Conservation (phyloP, 345 rosid species). For the Dimocarpus longan region DNA sequence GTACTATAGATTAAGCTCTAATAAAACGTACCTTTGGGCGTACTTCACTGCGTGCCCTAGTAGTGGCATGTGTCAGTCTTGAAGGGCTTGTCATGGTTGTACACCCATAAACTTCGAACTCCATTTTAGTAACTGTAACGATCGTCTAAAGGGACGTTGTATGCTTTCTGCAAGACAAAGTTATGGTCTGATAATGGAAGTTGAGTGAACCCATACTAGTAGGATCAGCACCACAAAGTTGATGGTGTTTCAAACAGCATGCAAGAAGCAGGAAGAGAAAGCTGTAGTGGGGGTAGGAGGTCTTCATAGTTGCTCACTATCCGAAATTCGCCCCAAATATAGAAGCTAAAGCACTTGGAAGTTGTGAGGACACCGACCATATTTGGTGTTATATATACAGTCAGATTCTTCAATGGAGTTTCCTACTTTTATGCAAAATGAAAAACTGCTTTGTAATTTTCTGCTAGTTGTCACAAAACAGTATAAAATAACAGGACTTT, state of each 20-base stretch:
- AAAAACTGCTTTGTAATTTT: no score
- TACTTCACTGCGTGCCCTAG: conserved; percentile 38
- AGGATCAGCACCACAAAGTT: conserved; percentile 28
- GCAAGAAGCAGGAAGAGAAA: not conserved
- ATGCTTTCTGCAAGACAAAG: conserved; percentile 40
- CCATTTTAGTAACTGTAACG: conserved; percentile 37
- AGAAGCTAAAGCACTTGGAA: not conserved
- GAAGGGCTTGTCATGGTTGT: conserved; percentile 43
- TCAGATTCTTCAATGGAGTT: not conserved
- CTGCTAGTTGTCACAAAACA: not conserved
- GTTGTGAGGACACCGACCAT: not conserved
- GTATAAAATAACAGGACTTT: not conserved
- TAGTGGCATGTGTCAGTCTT: conserved; percentile 17
- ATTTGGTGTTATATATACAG: not conserved
- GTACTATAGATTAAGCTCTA: no score
- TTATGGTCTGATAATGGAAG: conserved; percentile 29
- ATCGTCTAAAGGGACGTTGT: conserved; percentile 24
- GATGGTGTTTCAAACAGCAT: not conserved
- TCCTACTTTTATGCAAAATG: no score
- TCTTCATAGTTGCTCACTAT: no score
- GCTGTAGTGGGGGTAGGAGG: no score
- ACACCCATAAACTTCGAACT: conserved; percentile 35
- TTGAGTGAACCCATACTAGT: conserved; percentile 31
- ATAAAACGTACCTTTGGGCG: conserved; percentile 23
- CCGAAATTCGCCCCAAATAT: no score